A percentile compares a stretch with the other conserved stretches of the same genome.
Conservation (phyloP, 2,329 filamentous ascomycete species). For the Monilinia fructigena region DNA sequence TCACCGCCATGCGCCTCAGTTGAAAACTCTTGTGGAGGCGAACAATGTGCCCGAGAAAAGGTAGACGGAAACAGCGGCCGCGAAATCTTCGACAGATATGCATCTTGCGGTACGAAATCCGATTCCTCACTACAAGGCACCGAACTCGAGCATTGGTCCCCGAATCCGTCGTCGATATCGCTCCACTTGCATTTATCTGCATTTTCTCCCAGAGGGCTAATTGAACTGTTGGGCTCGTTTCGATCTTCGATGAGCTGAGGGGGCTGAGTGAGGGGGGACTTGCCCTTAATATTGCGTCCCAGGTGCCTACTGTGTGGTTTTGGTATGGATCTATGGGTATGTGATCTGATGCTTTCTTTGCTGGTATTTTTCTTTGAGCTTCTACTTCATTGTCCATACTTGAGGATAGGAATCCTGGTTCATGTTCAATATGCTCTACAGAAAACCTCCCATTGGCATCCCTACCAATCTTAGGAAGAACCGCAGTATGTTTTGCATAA, state of each 20-base stretch:
- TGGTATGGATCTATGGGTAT: not conserved
- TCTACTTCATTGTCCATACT: no score
- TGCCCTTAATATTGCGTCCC: not conserved
- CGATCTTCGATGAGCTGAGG: not conserved
- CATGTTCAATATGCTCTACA: not conserved
- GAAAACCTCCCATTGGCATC: conserved; percentile 2
- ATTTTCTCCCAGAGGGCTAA: not conserved
- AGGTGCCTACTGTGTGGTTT: not conserved
- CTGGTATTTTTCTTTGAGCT: no score
- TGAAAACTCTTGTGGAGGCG: not conserved
- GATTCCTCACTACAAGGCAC: not conserved
- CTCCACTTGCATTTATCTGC: not conserved
- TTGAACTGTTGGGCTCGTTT: not conserved
- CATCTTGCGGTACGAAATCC: no score
- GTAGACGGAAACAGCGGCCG: not conserved
- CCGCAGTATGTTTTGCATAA: not conserved
- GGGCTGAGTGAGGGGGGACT: not conserved
- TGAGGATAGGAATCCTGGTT: no score
- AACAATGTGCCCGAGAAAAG: fast-evolving
- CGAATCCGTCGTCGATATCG: not conserved
- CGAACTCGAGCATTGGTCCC: not conserved
- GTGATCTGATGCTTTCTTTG: not conserved
- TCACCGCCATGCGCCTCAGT: no score
- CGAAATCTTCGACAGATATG: not conserved
- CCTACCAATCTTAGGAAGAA: conserved; percentile 3